A percentile compares a stretch with the other conserved stretches of the same genome.
These are phyloP conservation scores for Ophiostoma sp. DNA, from an alignment of 2,329 filamentous ascomycete genomes.

Conservation along the genomic window DNA sequence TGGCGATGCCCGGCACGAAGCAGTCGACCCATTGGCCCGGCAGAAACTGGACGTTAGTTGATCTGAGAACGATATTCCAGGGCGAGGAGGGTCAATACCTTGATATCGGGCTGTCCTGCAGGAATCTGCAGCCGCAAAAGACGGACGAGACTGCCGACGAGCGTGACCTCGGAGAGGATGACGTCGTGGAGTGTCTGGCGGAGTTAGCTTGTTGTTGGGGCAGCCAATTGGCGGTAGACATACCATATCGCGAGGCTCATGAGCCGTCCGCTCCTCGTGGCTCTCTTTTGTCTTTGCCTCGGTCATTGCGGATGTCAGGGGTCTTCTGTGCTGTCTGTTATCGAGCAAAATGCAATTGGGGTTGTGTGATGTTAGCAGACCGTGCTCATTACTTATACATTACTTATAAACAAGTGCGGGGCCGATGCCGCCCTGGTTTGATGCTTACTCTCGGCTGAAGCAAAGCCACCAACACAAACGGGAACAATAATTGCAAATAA, in stretches of 20 bases:
- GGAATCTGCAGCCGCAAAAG: constrained; percentile 61
- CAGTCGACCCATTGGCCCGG: constrained; percentile 88
- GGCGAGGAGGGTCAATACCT: constrained; percentile 37
- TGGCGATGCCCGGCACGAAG: constrained; percentile 61
- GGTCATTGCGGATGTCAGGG: not conserved
- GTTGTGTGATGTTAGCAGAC: not conserved
- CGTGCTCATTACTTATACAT: not conserved
- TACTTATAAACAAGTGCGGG: not conserved
- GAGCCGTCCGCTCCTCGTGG: constrained; percentile 68
- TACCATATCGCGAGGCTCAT: constrained; percentile 63
- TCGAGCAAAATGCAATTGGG: not conserved
- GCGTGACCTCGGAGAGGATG: constrained; percentile 53
- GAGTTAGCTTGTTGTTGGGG: constrained; percentile 3
- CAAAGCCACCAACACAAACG: not conserved
- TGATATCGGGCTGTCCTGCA: constrained; percentile 40
- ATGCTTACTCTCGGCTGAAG: not conserved
- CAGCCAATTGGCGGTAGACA: not conserved
- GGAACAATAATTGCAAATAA: not conserved
- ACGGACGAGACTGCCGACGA: constrained; percentile 62
- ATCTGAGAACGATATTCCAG: constrained; percentile 26
- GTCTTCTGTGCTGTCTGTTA: not conserved
- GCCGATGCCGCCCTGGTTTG: not conserved
- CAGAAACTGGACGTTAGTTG: constrained; percentile 52
- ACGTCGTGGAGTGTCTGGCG: constrained; percentile 56
- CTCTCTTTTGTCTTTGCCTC: constrained; percentile 32